Evolutionary conservation across 139 green algal species (phyloP).

Genomic region (Chlamydomonas eustigma): DNA sequence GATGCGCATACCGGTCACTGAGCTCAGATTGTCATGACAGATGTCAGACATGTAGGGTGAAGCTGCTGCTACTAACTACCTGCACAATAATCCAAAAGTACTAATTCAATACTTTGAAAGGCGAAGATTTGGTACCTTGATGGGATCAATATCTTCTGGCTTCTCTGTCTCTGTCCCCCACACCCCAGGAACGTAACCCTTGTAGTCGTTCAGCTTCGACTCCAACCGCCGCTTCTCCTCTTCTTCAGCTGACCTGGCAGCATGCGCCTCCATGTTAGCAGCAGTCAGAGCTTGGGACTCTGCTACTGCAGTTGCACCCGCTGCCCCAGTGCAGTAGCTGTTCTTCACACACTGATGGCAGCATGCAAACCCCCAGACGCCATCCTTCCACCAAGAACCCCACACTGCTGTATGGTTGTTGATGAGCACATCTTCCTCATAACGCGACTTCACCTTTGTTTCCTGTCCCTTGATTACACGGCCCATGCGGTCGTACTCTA

Average conservation of each 20-base stretch:
- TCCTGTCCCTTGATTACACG: constrained; percentile 64
- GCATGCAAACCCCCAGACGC: constrained; percentile 93
- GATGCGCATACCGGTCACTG: too few relatives aligned
- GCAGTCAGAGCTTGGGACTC: constrained; percentile 51
- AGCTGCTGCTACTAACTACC: too few relatives aligned
- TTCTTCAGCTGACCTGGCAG: constrained; percentile 28
- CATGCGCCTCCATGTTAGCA: constrained; percentile 58
- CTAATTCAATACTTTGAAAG: too few relatives aligned
- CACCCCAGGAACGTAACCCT: constrained; percentile 12
- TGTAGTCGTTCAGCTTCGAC: constrained; percentile 41
- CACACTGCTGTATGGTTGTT: constrained; percentile 96
- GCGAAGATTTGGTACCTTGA: too few relatives aligned
- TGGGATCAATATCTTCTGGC: constrained; percentile 19
- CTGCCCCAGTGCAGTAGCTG: constrained; percentile 85
- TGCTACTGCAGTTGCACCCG: constrained; percentile 25
- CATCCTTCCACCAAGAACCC: constrained; percentile 89
- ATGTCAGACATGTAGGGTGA: too few relatives aligned
- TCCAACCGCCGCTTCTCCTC: constrained; percentile 37
- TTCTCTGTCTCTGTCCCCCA: constrained; percentile 45
- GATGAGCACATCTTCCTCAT: constrained; percentile 93
- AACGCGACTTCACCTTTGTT: constrained; percentile 54
- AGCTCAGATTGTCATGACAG: too few relatives aligned
- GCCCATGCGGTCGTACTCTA: constrained; percentile 90
- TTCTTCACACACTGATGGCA: constrained; percentile 83
- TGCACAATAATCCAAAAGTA: too few relatives aligned